Evolutionary conservation across 2,329 filamentous ascomycete species (phyloP).

Genomic region (Hypoxylon sp.): DNA sequence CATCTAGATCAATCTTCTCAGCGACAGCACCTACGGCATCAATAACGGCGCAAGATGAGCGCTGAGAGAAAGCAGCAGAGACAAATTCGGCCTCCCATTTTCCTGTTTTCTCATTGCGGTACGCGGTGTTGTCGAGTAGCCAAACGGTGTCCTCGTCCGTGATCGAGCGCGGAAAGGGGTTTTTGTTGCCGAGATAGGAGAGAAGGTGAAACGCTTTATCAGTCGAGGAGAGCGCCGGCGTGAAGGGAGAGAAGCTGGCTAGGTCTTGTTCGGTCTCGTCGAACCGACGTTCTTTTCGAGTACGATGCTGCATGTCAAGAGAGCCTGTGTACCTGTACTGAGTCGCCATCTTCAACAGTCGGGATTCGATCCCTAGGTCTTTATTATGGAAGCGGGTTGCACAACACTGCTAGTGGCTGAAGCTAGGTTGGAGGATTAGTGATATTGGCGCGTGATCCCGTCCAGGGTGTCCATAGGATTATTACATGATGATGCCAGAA

Average conservation of each 20-base stretch:
- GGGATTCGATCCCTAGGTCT: slow-evolving; percentile 1
- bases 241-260: slow-evolving; percentile 51
- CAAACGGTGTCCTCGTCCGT: slow-evolving; percentile 80
- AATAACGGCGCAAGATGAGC: slow-evolving; percentile 75
- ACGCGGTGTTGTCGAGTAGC: slow-evolving; percentile 92
- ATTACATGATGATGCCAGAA: slow-evolving; percentile 5
- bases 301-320: slow-evolving; percentile 63
- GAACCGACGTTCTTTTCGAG: slow-evolving; percentile 64
- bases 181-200: slow-evolving; percentile 64
- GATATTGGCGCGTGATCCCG: slow-evolving; percentile 43
- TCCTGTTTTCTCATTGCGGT: slow-evolving; percentile 63
- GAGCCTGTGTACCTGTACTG: slow-evolving; percentile 42
- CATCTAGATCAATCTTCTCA: slow-evolving; percentile 74
- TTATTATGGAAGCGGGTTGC: slow-evolving; percentile 23
- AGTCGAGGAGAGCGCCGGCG: slow-evolving; percentile 40
- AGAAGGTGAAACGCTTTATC: slow-evolving; percentile 58
- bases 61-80: slow-evolving; percentile 81
- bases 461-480: slow-evolving; percentile 19
- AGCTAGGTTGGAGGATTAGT: slow-evolving; percentile 21
- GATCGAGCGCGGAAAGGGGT: slow-evolving; percentile 71
- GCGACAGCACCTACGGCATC: slow-evolving; percentile 78
- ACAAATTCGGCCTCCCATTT: slow-evolving; percentile 87
- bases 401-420: slow-evolving; percentile 11
- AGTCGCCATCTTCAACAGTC: slow-evolving; percentile 42
- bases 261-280: slow-evolving; percentile 64